Evolutionary conservation across 768 basidiomycete genomes (phyloP), one percentile per base, ranked within the genome.

Genomic region (Tephrocybe sp.): DNA sequence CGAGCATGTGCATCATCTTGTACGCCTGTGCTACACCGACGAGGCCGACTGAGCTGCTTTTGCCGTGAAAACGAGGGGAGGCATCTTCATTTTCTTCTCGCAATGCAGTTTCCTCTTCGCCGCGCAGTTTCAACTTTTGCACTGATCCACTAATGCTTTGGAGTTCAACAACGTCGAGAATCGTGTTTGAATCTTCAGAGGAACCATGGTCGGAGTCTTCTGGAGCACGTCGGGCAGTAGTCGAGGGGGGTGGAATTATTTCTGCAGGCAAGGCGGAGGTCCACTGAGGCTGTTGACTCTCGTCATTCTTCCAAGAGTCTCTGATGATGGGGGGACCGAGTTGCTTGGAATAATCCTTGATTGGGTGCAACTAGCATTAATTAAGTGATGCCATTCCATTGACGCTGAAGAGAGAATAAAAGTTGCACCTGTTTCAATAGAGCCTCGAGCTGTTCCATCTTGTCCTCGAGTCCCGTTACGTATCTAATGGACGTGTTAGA

Each of bases 321-420:
- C 85, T 80, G 40, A 79, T 30, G 8, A 89, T 68, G 1, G 78
- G 78, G 6, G 83, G 80, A 0, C 87, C 87, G 41, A 90, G 71
- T 55, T 85, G 80, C 18, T 74, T 66, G 28, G 80, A 75, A 62
- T 86, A 84, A 62, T 88, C 83, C 39, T 68, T 62, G 54, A 80
- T 78, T 25, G 87, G 88, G 24, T 73, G 76, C 57, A 88, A 71
- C 87, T 89, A 59, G 23, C 30, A 32, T 10, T 10, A 25, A 20
- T 24, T 4, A 26, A 38, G 38, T 8, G 23, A 5, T 18, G 3
- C 4, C 30, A 37, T 24, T 15, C 38, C 9, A 45, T 30, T 12
- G 12, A n/a, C 9, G 15, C 15, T 9, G 23, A 11, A 4, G 6
- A 21, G n/a, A 17, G n/a, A 11, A 40, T 28, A 36, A 44, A 40